phyloP scores from a whole-genome alignment of 2,329 filamentous ascomycete species.

The Arthrobotrys sinensis region DNA sequence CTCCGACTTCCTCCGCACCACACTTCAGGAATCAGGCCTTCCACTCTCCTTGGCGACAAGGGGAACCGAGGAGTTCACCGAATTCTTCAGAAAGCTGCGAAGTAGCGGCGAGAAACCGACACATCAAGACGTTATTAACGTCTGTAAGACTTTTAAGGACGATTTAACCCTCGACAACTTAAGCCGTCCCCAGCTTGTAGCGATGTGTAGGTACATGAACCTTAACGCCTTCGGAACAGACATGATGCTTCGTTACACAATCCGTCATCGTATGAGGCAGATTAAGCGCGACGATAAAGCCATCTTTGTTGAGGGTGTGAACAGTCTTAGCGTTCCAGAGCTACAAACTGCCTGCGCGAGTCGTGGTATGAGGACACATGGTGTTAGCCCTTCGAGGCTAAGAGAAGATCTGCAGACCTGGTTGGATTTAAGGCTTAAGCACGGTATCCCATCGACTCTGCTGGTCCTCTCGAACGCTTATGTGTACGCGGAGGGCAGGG shows the following conservation, averaged over 20 bases:
- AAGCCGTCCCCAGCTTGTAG: constrained; percentile 93
- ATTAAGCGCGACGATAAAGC: constrained; percentile 98
- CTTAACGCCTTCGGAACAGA: constrained; percentile 97
- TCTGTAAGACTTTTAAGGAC: constrained; percentile 99
- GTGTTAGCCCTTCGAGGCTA: constrained; percentile 88
- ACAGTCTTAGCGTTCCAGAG: constrained; percentile 91
- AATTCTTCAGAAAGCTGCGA: constrained; percentile 93
- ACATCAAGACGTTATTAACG: constrained; percentile 92
- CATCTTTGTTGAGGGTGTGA: constrained; percentile 93
- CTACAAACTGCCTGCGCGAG: constrained; percentile 92
- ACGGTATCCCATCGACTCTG: constrained; percentile 95
- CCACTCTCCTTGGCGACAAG: constrained; percentile 87
- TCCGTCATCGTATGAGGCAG: constrained; percentile 97
- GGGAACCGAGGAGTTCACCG: constrained; percentile 92
- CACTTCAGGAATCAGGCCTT: constrained; percentile 91
- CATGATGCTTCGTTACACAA: constrained; percentile 96
- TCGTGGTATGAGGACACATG: constrained; percentile 92
- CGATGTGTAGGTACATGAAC: constrained; percentile 98
- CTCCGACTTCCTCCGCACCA: constrained; percentile 88
- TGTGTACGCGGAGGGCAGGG: constrained; percentile 92
- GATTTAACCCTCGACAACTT: constrained; percentile 97
- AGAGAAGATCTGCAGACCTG: constrained; percentile 92
- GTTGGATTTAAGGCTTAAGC: constrained; percentile 92
- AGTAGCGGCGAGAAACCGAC: constrained; percentile 92
- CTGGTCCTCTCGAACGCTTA: constrained; percentile 97